Conservation (phyloP, 257 asterid genomes). For the Solanum etuberosum region DNA sequence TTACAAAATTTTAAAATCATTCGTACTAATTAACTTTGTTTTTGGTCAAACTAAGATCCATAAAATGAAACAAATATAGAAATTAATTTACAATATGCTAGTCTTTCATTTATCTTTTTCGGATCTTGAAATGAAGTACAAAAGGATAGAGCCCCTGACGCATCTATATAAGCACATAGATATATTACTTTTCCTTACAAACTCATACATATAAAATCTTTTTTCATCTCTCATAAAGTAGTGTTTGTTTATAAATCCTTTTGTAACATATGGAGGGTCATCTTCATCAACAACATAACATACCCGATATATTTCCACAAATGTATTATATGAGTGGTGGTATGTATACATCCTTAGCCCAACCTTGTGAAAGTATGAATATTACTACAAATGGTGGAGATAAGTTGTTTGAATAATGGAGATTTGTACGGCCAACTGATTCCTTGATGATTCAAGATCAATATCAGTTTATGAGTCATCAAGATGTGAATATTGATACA, state of each 20-base stretch:
- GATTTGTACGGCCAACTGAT: too few species aligned
- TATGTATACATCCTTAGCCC: neutral
- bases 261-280: neutral
- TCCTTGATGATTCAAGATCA: too few species aligned
- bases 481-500: neutral
- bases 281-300: too few species aligned
- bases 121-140: constrained; percentile 13
- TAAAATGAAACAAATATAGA: neutral
- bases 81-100: neutral
- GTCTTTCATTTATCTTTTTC: constrained; percentile 1
- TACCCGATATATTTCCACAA: too few species aligned
- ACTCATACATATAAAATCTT: constrained; percentile 33
- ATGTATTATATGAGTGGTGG: too few species aligned
- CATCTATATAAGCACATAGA: neutral
- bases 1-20: neutral
- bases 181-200: constrained; percentile 2
- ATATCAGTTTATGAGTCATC: too few species aligned
- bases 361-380: neutral
- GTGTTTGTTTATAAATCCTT: too few species aligned
- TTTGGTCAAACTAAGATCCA: neutral
- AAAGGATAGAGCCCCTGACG: neutral
- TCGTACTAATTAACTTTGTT: too few species aligned
- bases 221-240: neutral
- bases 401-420: too few species aligned
- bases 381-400: too few species aligned